Percentiles rank a stretch among this genome's conserved stretches.
Evolutionary conservation across 176 grass and related monocot genomes (phyloP).

Genomic region (Avena insularis): DNA sequence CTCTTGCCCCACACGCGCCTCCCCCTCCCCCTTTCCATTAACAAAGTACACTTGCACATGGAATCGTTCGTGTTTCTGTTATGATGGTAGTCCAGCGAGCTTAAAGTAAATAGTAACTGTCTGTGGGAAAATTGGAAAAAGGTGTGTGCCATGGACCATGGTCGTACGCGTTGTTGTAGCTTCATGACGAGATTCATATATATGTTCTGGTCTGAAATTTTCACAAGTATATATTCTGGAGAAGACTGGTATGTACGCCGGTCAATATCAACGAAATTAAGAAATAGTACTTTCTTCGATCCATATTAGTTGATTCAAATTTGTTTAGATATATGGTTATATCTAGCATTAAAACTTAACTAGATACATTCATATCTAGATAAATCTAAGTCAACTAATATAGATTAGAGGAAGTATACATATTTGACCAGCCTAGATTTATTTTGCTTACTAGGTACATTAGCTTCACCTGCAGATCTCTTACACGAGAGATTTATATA

Average conservation of each 20-base stretch:
- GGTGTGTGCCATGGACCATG: neutral
- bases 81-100: conserved; percentile 7
- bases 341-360: too few species aligned
- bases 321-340: too few species aligned
- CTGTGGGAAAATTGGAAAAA: neutral
- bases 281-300: too few species aligned
- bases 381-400: too few species aligned
- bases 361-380: too few species aligned
- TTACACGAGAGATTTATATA: too few species aligned
- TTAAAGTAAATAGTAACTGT: conserved; percentile 41
- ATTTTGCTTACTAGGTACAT: neutral
- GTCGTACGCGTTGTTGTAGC: neutral
- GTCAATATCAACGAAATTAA: neutral
- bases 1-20: neutral
- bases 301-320: too few species aligned
- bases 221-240: neutral
- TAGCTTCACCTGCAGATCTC: neutral
- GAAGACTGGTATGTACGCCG: neutral
- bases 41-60: conserved; percentile 64
- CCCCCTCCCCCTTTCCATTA: conserved; percentile 40
- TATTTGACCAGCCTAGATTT: neutral
- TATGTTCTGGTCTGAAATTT: too few species aligned
- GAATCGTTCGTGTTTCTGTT: conserved; percentile 49
- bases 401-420: too few species aligned
- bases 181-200: too few species aligned